A percentile compares a stretch with the other conserved stretches of the same genome.
phyloP scores from a whole-genome alignment of 192 early-diverging fungal species.

The Dissophora globulifera region DNA sequence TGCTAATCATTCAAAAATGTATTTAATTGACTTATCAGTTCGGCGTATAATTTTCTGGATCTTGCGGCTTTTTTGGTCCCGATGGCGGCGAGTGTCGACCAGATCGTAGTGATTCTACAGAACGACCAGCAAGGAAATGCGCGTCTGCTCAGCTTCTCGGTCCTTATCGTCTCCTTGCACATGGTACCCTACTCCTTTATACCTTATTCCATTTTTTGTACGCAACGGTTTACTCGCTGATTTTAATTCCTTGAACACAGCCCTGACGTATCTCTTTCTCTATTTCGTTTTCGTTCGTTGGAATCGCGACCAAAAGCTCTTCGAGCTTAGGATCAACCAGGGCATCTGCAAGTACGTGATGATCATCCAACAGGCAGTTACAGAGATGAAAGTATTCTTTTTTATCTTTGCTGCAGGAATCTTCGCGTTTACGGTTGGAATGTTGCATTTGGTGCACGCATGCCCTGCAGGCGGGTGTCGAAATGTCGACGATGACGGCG shows the following conservation, averaged over 20 bases:
- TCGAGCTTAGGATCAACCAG: background rate
- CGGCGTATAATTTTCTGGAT: no score
- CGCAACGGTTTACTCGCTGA: no score
- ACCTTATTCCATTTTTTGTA: no score
- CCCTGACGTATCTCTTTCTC: no score
- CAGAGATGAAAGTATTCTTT: constrained; percentile 22
- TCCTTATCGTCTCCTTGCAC: constrained; percentile 6
- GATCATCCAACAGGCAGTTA: constrained; percentile 7
- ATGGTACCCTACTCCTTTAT: no score
- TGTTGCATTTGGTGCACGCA: constrained; percentile 15
- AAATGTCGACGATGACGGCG: no score
- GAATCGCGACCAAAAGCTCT: no score
- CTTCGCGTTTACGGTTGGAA: constrained; percentile 13
- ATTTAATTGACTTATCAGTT: no score
- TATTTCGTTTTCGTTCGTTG: background rate
- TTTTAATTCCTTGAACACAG: no score
- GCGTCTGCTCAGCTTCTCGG: constrained; percentile 1
- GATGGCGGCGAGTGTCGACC: background rate
- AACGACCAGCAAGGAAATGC: background rate
- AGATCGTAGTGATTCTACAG: background rate
- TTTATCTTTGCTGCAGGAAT: constrained; percentile 24
- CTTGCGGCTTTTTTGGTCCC: background rate
- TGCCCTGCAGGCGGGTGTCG: background rate
- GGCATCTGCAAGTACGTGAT: constrained; percentile 18
- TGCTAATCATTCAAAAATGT: no score